A percentile compares a stretch with the other conserved stretches of the same genome.
These are phyloP conservation scores for Cyclotella atomus DNA, from an alignment of 108 stramenopile species.

Conservation along the genomic window DNA sequence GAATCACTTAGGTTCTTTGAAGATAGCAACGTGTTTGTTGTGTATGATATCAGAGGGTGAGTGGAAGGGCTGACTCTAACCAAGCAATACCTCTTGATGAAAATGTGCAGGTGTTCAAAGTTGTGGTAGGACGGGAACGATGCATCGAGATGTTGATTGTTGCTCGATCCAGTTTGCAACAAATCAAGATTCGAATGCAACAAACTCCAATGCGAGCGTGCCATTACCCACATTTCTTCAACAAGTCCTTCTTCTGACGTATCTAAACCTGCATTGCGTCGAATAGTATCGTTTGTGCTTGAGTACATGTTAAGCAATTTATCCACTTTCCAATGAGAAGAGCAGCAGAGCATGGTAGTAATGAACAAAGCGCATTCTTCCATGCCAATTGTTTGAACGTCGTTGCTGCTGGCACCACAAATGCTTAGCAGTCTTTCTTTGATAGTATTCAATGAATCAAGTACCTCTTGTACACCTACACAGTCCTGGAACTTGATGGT, in stretches of 20 bases:
- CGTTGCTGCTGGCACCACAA: background rate
- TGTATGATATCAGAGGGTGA: slow-evolving; percentile 42
- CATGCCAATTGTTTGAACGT: slow-evolving; percentile 13
- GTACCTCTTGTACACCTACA: slow-evolving; percentile 12
- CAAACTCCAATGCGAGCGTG: slow-evolving; percentile 34
- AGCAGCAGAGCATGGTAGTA: slow-evolving; percentile 27
- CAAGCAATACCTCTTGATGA: slow-evolving; percentile 38
- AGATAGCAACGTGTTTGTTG: slow-evolving; percentile 36
- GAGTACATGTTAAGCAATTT: background rate
- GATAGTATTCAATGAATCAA: slow-evolving; percentile 13
- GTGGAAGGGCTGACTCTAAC: slow-evolving; percentile 16
- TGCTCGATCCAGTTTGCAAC: background rate
- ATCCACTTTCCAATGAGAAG: slow-evolving; percentile 18
- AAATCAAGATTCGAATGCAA: background rate
- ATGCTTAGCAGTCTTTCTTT: slow-evolving; percentile 19
- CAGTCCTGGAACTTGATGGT: background rate
- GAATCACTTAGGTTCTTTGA: slow-evolving; percentile 16
- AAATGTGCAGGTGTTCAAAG: slow-evolving; percentile 25
- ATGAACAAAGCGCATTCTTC: slow-evolving; percentile 48
- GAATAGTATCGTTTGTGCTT: background rate
- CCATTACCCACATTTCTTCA: slow-evolving; percentile 47
- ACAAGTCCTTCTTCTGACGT: slow-evolving; percentile 41
- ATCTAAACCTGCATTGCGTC: background rate
- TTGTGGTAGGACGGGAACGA: slow-evolving; percentile 20
- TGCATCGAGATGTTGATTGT: background rate